These are phyloP conservation scores for Nicotiana rustica DNA, from an alignment of 305 asterid genomes.

Conservation along the genomic window DNA sequence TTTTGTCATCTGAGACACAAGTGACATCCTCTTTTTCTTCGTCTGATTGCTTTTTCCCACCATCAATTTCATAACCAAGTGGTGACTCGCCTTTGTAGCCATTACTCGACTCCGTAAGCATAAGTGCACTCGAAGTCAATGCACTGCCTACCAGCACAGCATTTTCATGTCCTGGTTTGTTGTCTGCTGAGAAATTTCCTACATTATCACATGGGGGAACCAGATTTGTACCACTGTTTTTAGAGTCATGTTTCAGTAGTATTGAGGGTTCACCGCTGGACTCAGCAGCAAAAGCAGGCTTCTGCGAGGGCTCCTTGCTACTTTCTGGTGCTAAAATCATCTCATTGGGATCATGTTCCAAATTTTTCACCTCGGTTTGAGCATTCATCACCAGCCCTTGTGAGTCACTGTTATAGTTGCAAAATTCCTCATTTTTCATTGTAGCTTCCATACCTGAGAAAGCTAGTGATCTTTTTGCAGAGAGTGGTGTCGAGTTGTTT, in stretches of 20 bases:
- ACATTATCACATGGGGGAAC: conserved; percentile 3
- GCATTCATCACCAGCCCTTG: background rate
- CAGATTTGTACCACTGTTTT: conserved; percentile 31
- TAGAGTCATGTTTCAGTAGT: conserved; percentile 38
- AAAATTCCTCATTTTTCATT: conserved; percentile 5
- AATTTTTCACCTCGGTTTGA: conserved; percentile 28
- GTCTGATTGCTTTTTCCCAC: conserved; percentile 19
- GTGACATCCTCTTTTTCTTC: conserved; percentile 39
- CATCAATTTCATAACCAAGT: background rate
- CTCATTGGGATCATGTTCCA: conserved; percentile 28
- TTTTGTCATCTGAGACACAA: conserved; percentile 27
- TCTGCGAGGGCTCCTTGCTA: conserved; percentile 32
- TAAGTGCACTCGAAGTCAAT: too few relatives aligned
- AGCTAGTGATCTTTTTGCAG: conserved; percentile 79
- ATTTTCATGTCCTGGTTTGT: conserved; percentile 30
- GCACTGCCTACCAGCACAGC: too few relatives aligned
- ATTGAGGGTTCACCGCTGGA: conserved; percentile 33
- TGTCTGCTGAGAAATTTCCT: conserved; percentile 18
- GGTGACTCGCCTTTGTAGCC: background rate
- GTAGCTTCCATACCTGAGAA: conserved; percentile 52
- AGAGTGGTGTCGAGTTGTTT: conserved; percentile 36
- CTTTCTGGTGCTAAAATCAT: conserved; percentile 38
- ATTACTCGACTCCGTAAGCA: too few relatives aligned
- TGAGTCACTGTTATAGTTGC: background rate
- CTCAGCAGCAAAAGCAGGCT: conserved; percentile 32